These are phyloP conservation scores for Helenozyma rhizophorensis DNA, from an alignment of 805 yeast genomes.

Conservation along the genomic window DNA sequence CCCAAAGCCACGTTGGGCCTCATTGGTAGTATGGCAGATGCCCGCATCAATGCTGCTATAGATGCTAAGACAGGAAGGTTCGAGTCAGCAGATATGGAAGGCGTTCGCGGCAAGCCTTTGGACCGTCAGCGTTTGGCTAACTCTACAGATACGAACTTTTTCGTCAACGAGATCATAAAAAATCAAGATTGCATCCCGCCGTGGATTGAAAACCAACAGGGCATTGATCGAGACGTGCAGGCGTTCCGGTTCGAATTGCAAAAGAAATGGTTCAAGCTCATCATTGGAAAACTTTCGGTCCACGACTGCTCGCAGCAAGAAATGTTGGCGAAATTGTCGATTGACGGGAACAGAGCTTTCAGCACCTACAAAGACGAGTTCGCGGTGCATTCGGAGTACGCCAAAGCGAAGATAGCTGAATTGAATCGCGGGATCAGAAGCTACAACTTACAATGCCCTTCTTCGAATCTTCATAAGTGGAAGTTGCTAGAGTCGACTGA, in stretches of 20 bases:
- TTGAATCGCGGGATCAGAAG: constrained; percentile 21
- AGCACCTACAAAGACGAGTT: neutral
- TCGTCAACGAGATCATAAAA: constrained; percentile 69
- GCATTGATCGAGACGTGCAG: constrained; percentile 45
- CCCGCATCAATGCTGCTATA: constrained; percentile 59
- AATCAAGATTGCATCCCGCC: constrained; percentile 82
- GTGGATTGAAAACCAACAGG: constrained; percentile 79
- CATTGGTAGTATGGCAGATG: constrained; percentile 67
- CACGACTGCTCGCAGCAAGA: no score
- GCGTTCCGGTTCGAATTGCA: constrained; percentile 45
- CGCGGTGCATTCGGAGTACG: constrained; percentile 3
- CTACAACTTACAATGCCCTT: constrained; percentile 39
- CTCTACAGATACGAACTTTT: constrained; percentile 61
- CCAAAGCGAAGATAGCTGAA: constrained; percentile 9
- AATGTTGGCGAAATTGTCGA: no score
- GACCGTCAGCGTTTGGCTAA: constrained; percentile 52
- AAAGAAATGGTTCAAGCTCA: constrained; percentile 32
- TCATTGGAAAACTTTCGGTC: no score
- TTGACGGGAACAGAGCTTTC: constrained; percentile 6
- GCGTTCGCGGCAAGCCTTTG: constrained; percentile 58
- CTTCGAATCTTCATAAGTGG: constrained; percentile 33
- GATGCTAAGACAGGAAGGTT: constrained; percentile 71
- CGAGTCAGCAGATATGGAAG: constrained; percentile 41
- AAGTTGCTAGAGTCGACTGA: constrained; percentile 29
- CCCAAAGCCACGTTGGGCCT: constrained; percentile 44